phyloP scores from a whole-genome alignment of 768 basidiomycete genomes.

The Ramaria rubella region DNA sequence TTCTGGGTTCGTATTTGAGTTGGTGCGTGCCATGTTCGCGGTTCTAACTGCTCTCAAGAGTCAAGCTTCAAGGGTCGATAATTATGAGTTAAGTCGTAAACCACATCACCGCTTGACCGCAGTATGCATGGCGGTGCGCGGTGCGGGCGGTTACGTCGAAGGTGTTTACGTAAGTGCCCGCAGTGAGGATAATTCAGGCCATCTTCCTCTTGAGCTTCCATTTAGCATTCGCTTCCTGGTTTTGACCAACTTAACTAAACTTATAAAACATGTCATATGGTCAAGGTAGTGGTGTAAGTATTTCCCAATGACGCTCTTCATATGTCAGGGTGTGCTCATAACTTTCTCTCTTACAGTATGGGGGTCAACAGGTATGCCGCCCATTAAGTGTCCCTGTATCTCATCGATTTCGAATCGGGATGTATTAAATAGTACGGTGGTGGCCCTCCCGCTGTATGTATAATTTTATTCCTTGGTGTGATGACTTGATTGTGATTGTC shows the following conservation, averaged over 20 bases:
- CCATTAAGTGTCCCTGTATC: not conserved
- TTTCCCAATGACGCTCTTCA: not conserved
- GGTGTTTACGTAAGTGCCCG: too few species aligned
- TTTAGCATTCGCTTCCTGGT: not conserved
- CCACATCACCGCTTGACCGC: too few species aligned
- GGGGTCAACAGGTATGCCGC: not conserved
- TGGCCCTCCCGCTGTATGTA: not conserved
- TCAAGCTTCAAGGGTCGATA: too few species aligned
- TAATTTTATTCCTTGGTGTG: not conserved
- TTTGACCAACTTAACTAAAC: not conserved
- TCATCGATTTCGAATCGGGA: not conserved
- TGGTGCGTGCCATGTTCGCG: too few species aligned
- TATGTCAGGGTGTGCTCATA: not conserved
- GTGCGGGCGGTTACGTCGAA: too few species aligned
- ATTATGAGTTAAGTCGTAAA: too few species aligned
- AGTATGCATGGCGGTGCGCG: too few species aligned
- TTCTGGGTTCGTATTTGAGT: too few species aligned
- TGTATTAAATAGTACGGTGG: not conserved
- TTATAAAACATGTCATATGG: not conserved
- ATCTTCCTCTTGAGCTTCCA: too few species aligned
- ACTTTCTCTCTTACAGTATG: not conserved
- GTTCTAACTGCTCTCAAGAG: too few species aligned
- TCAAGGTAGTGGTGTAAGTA: slow-evolving; percentile 2
- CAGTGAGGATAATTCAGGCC: too few species aligned
- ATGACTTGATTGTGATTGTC: not conserved